Evolutionary conservation across 495 filamentous ascomycete genomes (phyloP), one percentile per base, ranked within the genome.

Genomic region (Pseudevernia furfuracea): DNA sequence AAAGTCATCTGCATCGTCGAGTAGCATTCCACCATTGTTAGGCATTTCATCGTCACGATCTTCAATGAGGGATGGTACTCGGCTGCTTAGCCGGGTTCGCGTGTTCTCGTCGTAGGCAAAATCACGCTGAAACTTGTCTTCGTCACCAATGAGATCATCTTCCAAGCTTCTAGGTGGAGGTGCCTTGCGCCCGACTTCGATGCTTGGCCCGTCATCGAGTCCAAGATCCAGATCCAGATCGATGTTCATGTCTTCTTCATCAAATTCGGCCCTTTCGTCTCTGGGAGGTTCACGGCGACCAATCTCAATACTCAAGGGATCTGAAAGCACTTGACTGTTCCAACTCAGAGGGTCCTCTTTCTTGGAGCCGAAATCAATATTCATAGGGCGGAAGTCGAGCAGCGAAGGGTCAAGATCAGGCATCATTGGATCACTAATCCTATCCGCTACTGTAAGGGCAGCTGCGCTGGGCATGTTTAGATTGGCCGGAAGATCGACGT

Each of bases 151-250:
- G 57, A 90, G 75, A 73, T 92, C 89, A 58, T 91, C 88, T 64
- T 88, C 89, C 32, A 88, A 74, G 10, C 79, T 74, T 58, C 84
- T 79, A 32, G 86, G 78, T 21, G 83, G 77, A 19, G 87, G 86
- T 36, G 88, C 90, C 66, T 93, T 88, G 84, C 89, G 85, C 72
- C 90, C 90, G 69, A 90, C 80, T 84, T 96, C 91, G 66, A 95
- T 83, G 67, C 88, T 92, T 23, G 79, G 75, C 8, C 75, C 72
- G 58, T 81, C 78, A 58, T 80, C 75, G 53, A 81, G 78, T 66
- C 84, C 81, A 38, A 82, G 69, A 46, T 83, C 77, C 30, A 83
- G 71, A n/a, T 82, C 76, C 57, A 83, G 72, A 38, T 83, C 78
- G 30, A 83, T 72, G 34, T 82, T 76, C 66, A 83, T 74, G 59